Evolutionary conservation across 768 basidiomycete genomes (phyloP).

Genomic region (Russula dissimulans): DNA sequence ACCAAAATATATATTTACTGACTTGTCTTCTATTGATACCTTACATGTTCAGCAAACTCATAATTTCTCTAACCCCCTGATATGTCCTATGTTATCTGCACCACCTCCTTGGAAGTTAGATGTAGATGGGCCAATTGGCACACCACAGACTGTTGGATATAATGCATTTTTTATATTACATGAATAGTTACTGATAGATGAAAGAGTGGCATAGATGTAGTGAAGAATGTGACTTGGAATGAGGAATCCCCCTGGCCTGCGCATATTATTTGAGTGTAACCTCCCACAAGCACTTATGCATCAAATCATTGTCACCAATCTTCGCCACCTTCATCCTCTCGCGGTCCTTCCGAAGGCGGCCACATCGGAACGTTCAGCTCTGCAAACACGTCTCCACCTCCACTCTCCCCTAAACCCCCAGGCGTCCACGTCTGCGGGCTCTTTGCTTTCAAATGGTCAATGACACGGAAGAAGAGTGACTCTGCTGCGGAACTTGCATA

Average conservation of each 20-base stretch:
- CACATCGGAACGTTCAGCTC: conserved; percentile 19
- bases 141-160: neutral
- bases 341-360: conserved; percentile 10
- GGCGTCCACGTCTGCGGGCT: conserved; percentile 3
- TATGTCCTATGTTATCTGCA: neutral
- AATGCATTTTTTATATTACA: neutral
- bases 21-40: neutral
- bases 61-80: neutral
- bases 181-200: no score
- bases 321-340: conserved; percentile 6
- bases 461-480: conserved; percentile 14
- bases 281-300: no score
- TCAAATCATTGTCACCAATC: neutral
- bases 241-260: no score
- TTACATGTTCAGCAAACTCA: neutral
- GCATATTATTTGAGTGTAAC: no score
- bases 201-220: no score
- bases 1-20: neutral
- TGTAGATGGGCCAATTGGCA: neutral
- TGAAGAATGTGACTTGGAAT: no score
- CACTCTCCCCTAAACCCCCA: neutral
- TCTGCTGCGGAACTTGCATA: conserved; percentile 16
- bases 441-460: conserved; percentile 9
- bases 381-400: conserved; percentile 13
- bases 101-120: neutral